Base-by-base conservation (phyloP, 768 basidiomycete genomes). In the Cyathus striatus region DNA sequence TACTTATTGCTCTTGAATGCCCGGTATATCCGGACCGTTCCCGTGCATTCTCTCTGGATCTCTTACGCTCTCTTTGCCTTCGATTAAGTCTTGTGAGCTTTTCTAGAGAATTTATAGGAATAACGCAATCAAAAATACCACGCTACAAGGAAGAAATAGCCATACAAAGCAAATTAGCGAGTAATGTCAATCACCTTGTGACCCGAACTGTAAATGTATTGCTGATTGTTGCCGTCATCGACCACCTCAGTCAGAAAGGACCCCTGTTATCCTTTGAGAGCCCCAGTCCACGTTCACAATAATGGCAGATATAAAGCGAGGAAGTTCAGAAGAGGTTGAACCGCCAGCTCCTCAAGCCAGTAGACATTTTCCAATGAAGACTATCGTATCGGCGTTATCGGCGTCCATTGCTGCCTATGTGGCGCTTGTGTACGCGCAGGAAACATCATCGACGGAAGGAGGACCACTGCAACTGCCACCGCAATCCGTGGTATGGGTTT, bases 401-500 rank as follows among this genome's bases (percentile, higher is more conserved):
- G 27, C n/a, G 27, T 30, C 9, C n/a, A n/a, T 30, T 30, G 27
- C 27, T 9, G 27, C n/a, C 27, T 30, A 30, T 30, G 27, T n/a
- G 27, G 27, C 27, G n/a, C n/a, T 30, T 30, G 27, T n/a, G n/a
- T 30, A 30, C n/a, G 27, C 27, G 9, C 27, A n/a, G n/a, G n/a
- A 30, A 30, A 9, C 27, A 30, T 30, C 27, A 30, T n/a, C 27
- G 7, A 30, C 27, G 7, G 27, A 7, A n/a, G n/a, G n/a, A n/a
- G n/a, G n/a, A 30, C 27, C 27, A 7, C n/a, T 30, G 9, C 7
- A 30, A 30, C 27, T 59, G 16, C 57, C 58, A n/a, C 49, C 56
- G 7, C 59, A 59, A 53, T 50, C 57, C 41, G 56, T 61, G 25
- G 59, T 58, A 44, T 20, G 53, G n/a, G n/a, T n/a, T n/a, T n/a